Evolutionary conservation across 2,329 filamentous ascomycete species (phyloP), one percentile per base, ranked within the genome.

Genomic region (Sphaerulina vaccinii): DNA sequence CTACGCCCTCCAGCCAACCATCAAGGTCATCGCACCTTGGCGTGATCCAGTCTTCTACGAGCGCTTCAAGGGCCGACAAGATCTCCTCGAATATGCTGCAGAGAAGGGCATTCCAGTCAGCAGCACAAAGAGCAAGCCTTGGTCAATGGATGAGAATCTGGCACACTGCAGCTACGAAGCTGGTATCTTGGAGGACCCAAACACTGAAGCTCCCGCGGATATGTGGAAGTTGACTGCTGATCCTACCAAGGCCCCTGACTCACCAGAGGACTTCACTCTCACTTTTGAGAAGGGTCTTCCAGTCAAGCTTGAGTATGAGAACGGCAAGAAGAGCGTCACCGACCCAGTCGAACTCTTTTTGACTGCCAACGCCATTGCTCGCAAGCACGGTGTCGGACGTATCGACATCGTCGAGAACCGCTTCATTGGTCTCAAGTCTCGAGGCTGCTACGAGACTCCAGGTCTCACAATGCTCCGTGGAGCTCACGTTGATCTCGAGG

Each of bases 391-490:
- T 68, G 81, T 92, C 61, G 88, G 88, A 64, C 79, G 88, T 65
- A 85, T 92, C 60, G 88, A 92, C 71, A 92, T 92, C 67, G 87
- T 91, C 55, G 87, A 90, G 70, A 87, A 88, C 75, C 81, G 88
- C 48, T 88, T 86, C 76, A 86, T 88, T 66, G 88, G 87, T 58
- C 78, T 91, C 64, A 91, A 91, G 78, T 85, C 80, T 61, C 83
- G 88, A 65, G 88, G 88, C 64, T 91, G 87, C 77, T 91, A 91
- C 76, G 88, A 91, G 66, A 79, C 81, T 9, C 81, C 81, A 1
- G 81, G 75, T 51, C 71, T 84, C 35, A 80, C 76, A 32, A 75
- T 75, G 64, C 77, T 83, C 37, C 76, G 80, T 50, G 69, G 73
- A 44, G 80, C 80, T 2, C 81, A 83, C 70, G 68, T 84, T 58